Conservation (phyloP, 352 stramenopile genomes). For the Saprolegnia parasitica region DNA sequence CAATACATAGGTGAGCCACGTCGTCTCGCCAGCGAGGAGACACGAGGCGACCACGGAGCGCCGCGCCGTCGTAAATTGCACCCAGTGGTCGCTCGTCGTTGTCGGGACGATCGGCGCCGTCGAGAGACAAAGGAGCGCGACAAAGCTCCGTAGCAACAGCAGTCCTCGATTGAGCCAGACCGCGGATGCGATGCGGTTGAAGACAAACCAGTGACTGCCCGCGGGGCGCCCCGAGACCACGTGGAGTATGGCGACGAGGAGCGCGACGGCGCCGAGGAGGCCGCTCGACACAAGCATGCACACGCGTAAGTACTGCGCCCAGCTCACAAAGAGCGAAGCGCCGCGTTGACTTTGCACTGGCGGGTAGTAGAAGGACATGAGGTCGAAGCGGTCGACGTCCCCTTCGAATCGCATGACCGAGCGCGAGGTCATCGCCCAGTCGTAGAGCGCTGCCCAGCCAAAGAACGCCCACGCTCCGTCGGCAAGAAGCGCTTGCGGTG, state of each 20-base stretch:
- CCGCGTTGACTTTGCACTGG: neutral
- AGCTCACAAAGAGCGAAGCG: neutral
- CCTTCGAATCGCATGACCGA: constrained; percentile 1
- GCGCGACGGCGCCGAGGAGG: neutral
- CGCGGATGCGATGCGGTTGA: constrained; percentile 16
- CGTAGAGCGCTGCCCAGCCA: constrained; percentile 17
- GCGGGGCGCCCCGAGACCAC: neutral
- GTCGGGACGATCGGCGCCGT: constrained; percentile 2
- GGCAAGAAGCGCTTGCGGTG: neutral
- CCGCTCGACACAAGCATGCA: neutral
- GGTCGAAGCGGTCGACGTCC: neutral
- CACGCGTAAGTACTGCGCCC: neutral
- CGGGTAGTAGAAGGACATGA: constrained; percentile 3
- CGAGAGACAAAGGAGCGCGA: constrained; percentile 17
- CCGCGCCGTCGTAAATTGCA: neutral
- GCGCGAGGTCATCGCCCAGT: constrained; percentile 12
- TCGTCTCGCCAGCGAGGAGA: constrained; percentile 12
- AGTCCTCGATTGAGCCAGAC: constrained; percentile 8
- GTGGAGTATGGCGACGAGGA: neutral
- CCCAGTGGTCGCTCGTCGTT: neutral
- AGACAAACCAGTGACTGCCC: constrained; percentile 23
- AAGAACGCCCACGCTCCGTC: constrained; percentile 2
- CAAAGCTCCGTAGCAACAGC: neutral
- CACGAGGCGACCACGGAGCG: neutral
- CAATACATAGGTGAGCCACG: constrained; percentile 8